Conservation (phyloP, 345 rosid genomes). For the Anastatica hierochuntica region DNA sequence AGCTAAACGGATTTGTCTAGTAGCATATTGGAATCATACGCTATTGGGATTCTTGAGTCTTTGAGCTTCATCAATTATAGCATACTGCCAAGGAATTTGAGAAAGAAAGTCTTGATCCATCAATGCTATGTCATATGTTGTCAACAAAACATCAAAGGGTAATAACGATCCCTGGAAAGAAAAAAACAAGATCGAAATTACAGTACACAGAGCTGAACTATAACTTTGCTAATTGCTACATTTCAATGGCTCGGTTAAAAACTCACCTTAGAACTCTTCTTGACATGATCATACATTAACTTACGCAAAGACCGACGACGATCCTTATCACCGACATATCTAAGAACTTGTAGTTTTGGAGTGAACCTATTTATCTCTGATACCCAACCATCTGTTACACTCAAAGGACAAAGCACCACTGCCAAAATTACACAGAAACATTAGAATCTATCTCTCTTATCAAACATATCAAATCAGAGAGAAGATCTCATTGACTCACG, state of each 20-base stretch:
- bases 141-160: slow-evolving; percentile 71
- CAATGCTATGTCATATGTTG: slow-evolving; percentile 69
- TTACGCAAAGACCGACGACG: slow-evolving; percentile 43
- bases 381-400: slow-evolving; percentile 84
- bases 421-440: slow-evolving; percentile 13
- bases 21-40: slow-evolving; percentile 35
- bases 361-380: slow-evolving; percentile 62
- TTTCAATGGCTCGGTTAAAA: slow-evolving; percentile 3
- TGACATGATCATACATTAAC: slow-evolving; percentile 36
- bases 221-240: background rate
- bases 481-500: slow-evolving; percentile 38
- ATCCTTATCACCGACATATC: slow-evolving; percentile 74
- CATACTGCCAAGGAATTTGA: slow-evolving; percentile 73
- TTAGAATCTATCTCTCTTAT: background rate
- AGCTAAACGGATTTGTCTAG: background rate
- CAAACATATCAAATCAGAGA: background rate
- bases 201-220: background rate
- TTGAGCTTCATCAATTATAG: slow-evolving; percentile 85
- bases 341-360: slow-evolving; percentile 50
- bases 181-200: slow-evolving; percentile 1
- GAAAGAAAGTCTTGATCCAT: slow-evolving; percentile 74
- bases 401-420: slow-evolving; percentile 83
- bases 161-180: slow-evolving; percentile 41
- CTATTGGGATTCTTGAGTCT: slow-evolving; percentile 85
- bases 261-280: slow-evolving; percentile 43